Conservation (phyloP, 176 grass and related monocot species). For the Oropetium thomaeum region DNA sequence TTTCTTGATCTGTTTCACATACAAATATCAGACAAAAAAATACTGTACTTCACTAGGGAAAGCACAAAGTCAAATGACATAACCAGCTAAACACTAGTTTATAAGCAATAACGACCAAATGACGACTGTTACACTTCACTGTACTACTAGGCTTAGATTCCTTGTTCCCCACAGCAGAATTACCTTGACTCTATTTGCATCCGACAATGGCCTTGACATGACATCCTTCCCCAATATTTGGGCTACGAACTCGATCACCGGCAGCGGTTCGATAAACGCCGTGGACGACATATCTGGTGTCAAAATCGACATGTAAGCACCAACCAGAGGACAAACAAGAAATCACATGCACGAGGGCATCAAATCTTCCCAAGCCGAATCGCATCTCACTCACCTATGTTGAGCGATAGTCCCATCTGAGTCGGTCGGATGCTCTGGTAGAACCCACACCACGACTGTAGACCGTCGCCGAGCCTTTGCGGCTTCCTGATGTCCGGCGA, state of each 20-base stretch:
- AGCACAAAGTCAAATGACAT: background rate
- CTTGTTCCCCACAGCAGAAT: background rate
- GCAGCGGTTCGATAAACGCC: slow-evolving; percentile 84
- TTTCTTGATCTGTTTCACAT: slow-evolving; percentile 83
- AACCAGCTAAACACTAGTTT: background rate
- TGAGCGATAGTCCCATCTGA: slow-evolving; percentile 89
- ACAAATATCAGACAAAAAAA: background rate
- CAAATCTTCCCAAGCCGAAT: slow-evolving; percentile 27
- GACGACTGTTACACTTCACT: slow-evolving; percentile 32
- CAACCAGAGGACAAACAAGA: slow-evolving; percentile 26
- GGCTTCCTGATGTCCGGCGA: slow-evolving; percentile 90
- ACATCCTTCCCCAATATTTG: slow-evolving; percentile 89
- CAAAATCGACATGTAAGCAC: slow-evolving; percentile 28
- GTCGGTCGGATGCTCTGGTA: slow-evolving; percentile 94
- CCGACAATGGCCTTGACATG: slow-evolving; percentile 79
- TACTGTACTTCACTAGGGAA: background rate
- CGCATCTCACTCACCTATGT: slow-evolving; percentile 74
- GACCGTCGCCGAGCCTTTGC: slow-evolving; percentile 76
- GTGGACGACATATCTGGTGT: slow-evolving; percentile 86
- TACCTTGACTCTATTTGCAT: slow-evolving; percentile 93
- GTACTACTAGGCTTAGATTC: slow-evolving; percentile 39
- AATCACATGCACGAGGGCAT: slow-evolving; percentile 39
- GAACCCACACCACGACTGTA: slow-evolving; percentile 92
- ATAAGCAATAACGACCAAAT: slow-evolving; percentile 31
- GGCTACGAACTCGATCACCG: slow-evolving; percentile 87